Evolutionary conservation across 768 basidiomycete genomes (phyloP), one percentile per base, ranked within the genome.

Genomic region (Hypholoma fasciculare): DNA sequence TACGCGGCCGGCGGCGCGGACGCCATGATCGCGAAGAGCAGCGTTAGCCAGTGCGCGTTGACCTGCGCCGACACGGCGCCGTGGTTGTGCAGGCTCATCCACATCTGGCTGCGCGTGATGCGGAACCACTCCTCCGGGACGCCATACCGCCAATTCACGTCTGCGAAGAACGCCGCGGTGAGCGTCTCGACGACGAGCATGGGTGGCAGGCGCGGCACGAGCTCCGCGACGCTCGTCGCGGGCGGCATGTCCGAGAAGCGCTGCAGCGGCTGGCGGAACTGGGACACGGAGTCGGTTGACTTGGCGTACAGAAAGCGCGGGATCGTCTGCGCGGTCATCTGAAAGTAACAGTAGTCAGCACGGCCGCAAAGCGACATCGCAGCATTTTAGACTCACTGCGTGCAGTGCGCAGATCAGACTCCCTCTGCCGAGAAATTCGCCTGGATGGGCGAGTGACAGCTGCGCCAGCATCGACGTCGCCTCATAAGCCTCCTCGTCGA

Each of bases 141-240:
- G 11, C 81, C 80, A 52, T 77, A 82, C 20, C 78, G 76, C 79
- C 79, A 82, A 57, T 83, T 83, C 49, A 74, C 69, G 46, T 78
- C 72, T 17, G 66, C 59, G 68, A 85, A 82, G 66, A 77, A 84
- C 14, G 65, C 61, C 9, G 70, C 64, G 17, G 76, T 69, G 30
- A 82, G 71, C n/a, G 68, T 57, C 54, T 74, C 64, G 37, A 76
- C 67, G 17, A 74, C 63, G 49, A 64, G 38, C 53, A 66, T 64
- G 46, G 72, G 56, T 30, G 76, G 76, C 37, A 80, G 64, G 51
- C 70, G 64, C 17, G 66, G 62, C 20, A 78, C 61, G 20, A 81
- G 67, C 49, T 72, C 68, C 37, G 71, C 70, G 39, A 76, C 60
- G 36, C 61, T 56, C 60, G 56, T 46, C 54, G 62, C 50, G 59